These are phyloP conservation scores for Backusella circina DNA, from an alignment of 192 early-diverging fungal species.

Conservation along the genomic window DNA sequence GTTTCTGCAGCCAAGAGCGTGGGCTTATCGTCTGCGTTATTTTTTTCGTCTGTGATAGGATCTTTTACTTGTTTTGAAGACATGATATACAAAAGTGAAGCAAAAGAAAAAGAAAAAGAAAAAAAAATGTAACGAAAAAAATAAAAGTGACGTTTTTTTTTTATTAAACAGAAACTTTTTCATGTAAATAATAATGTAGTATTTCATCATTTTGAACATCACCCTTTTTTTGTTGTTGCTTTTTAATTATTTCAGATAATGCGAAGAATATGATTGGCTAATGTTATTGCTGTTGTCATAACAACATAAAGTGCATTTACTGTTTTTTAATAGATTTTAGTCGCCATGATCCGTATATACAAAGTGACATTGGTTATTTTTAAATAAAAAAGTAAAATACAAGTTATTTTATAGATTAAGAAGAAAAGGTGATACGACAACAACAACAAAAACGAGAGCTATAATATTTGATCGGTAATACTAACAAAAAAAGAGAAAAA, in stretches of 20 bases:
- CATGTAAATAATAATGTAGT: not conserved
- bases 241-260: not conserved
- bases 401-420: too few species aligned
- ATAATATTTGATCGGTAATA: not conserved
- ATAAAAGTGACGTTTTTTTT: not conserved
- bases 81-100: not conserved
- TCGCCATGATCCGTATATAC: too few species aligned
- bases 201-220: not conserved
- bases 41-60: not conserved
- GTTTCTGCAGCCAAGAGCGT: constrained; percentile 43
- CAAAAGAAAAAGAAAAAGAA: not conserved
- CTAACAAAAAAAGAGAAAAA: not conserved
- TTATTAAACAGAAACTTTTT: not conserved
- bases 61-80: not conserved
- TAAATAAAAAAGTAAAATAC: too few species aligned
- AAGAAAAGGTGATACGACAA: not conserved
- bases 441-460: not conserved
- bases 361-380: too few species aligned
- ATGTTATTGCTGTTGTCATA: too few species aligned
- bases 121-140: not conserved
- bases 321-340: not conserved
- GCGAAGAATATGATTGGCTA: not conserved
- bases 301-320: too few species aligned
- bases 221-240: not conserved
- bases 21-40: not conserved